Base-by-base conservation (phyloP, 2,329 filamentous ascomycete species). In the Colletotrichum neosansevieriae region DNA sequence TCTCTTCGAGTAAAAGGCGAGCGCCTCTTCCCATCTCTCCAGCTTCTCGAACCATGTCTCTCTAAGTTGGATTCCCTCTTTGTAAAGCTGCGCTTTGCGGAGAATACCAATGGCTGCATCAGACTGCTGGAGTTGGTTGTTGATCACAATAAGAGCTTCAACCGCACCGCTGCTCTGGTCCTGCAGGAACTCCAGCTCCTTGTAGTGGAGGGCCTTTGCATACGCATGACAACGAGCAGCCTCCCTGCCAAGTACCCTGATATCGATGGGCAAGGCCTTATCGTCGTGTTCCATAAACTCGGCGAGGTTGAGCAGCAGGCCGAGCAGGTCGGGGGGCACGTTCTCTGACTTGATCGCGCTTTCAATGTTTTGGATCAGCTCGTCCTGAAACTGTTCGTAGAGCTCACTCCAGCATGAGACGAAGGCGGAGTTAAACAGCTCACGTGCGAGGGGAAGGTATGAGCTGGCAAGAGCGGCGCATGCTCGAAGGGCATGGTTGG, bases 201-300 rank as follows among this genome's bases (percentile, higher is more conserved):
- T 99, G 83, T 99, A 99, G 76, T 99, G 96, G 44, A 99, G 84
- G 10, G 96, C 96, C 80, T 99, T 99, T 38, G 96, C 96, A 77
- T 97, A 99, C 4, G 96, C 97, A 79, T 99, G 96, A 73, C 97
- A 99, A 74, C 97, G 95, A 19, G 93, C 95, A 56, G 96, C 96
- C 78, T 98, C 97, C 76, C 95, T 92, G 36, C 97, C 97, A 11
- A 99, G 86, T 10, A 96, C 94, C 56, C 96, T 87, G 71, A 99
- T 98, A 76, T 99, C 97, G 71, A 99, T 99, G 2, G 96, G 96
- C 59, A 99, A 83, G 13, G 97, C 95, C 79, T 99, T 99, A 78
- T 99, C 96, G 74, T 99, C 97, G 76, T 99, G 96, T 77, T 99
- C 96, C 96, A 99, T 99, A 79, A 99, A 99, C 77, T 99, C 96